Conservation (phyloP, 2,329 filamentous ascomycete species). For the Magnaporthiopsis poae region DNA sequence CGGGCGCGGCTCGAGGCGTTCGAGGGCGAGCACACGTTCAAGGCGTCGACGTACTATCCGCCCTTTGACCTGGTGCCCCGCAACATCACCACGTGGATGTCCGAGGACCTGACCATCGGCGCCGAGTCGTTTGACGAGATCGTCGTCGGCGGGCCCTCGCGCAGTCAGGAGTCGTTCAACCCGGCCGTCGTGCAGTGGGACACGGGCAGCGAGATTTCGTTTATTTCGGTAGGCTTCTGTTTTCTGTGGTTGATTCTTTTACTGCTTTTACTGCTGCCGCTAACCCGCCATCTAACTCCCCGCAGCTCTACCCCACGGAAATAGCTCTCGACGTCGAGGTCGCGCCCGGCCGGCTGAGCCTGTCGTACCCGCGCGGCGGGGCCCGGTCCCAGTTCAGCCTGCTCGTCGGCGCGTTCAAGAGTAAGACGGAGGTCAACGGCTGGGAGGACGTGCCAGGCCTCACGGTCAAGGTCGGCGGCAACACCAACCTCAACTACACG, state of each 20-base stretch:
- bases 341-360: slow-evolving; percentile 30
- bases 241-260: slow-evolving; percentile 13
- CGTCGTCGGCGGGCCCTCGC: slow-evolving; percentile 43
- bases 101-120: slow-evolving; percentile 47
- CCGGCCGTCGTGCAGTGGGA: slow-evolving; percentile 53
- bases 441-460: slow-evolving; percentile 42
- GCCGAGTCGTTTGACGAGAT: slow-evolving; percentile 48
- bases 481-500: slow-evolving; percentile 28
- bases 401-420: slow-evolving; percentile 36
- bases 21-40: slow-evolving; percentile 42
- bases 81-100: slow-evolving; percentile 51
- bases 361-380: slow-evolving; percentile 46
- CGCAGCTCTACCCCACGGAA: slow-evolving; percentile 25
- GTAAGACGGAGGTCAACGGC: slow-evolving; percentile 31
- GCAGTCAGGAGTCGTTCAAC: slow-evolving; percentile 43
- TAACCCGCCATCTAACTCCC: slow-evolving; percentile 16
- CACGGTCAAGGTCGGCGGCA: slow-evolving; percentile 34
- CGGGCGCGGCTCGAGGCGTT: slow-evolving; percentile 35
- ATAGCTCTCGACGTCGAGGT: slow-evolving; percentile 31
- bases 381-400: slow-evolving; percentile 39
- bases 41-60: slow-evolving; percentile 44
- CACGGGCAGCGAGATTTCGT: slow-evolving; percentile 27
- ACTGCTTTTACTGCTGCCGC: too few species aligned
- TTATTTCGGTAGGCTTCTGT: slow-evolving; percentile 13
- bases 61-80: slow-evolving; percentile 46